Percentiles rank a stretch among this genome's conserved stretches.
Conservation (phyloP, 192 early-diverging fungal genomes). For the Coemansia sp. region DNA sequence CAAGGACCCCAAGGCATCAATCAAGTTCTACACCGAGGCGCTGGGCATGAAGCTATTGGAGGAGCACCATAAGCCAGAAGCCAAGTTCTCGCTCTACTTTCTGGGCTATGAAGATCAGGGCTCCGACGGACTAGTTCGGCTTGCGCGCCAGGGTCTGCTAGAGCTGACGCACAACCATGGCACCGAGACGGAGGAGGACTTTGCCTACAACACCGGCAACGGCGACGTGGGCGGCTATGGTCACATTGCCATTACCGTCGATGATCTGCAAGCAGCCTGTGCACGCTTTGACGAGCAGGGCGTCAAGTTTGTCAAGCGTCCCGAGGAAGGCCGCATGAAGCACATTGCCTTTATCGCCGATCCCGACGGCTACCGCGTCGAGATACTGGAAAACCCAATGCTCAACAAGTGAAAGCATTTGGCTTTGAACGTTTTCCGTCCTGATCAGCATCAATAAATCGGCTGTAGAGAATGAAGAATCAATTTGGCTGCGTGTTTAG, state of each 20-base stretch:
- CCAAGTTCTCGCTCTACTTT: constrained; percentile 70
- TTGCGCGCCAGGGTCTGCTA: constrained; percentile 65
- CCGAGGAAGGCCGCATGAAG: constrained; percentile 72
- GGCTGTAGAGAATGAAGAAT: not conserved
- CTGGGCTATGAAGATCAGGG: constrained; percentile 60
- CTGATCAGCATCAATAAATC: not conserved
- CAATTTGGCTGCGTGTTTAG: not conserved
- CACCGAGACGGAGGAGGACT: constrained; percentile 61
- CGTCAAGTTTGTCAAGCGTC: constrained; percentile 73
- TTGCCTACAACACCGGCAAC: constrained; percentile 69
- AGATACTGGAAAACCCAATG: constrained; percentile 51
- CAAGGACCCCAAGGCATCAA: constrained; percentile 71
- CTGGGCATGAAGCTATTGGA: constrained; percentile 70
- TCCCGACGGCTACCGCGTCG: constrained; percentile 83
- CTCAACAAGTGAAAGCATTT: constrained; percentile 6
- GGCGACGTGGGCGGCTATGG: constrained; percentile 72
- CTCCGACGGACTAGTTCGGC: constrained; percentile 43
- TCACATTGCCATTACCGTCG: constrained; percentile 76
- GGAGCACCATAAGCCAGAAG: constrained; percentile 23
- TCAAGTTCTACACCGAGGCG: constrained; percentile 69
- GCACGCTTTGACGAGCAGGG: constrained; percentile 64
- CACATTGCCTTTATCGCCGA: constrained; percentile 80
- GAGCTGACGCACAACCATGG: constrained; percentile 88
- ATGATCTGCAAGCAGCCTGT: constrained; percentile 73
- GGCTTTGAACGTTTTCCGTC: not conserved